A percentile compares a stretch with the other conserved stretches of the same genome.
These are phyloP conservation scores for Geosmithia flava DNA, from an alignment of 2,329 filamentous ascomycete genomes.

Conservation along the genomic window DNA sequence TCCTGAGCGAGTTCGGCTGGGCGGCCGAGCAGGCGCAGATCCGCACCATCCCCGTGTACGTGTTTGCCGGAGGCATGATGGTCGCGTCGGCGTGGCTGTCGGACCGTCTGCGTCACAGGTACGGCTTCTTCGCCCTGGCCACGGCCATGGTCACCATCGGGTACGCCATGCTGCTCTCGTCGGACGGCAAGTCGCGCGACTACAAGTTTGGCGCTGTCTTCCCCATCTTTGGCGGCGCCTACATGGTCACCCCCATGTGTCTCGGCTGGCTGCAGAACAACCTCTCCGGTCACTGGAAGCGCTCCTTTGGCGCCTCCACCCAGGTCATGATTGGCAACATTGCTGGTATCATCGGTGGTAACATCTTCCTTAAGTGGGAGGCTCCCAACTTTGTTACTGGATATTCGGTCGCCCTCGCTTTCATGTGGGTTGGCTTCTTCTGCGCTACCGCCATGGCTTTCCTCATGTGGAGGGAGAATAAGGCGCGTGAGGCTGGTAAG, in stretches of 20 bases:
- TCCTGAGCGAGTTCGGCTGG: conserved; percentile 22
- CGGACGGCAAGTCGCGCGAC: conserved; percentile 8
- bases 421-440: conserved; percentile 29
- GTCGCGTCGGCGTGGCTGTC: conserved; percentile 27
- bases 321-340: conserved; percentile 35
- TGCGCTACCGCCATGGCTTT: conserved; percentile 15
- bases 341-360: conserved; percentile 35
- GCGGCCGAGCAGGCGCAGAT: conserved; percentile 18
- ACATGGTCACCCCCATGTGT: conserved; percentile 39
- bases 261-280: conserved; percentile 46
- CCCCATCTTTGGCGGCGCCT: conserved; percentile 38
- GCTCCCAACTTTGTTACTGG: conserved; percentile 35
- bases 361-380: conserved; percentile 35
- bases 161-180: conserved; percentile 38
- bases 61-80: conserved; percentile 17
- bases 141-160: conserved; percentile 36
- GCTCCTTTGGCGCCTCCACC: conserved; percentile 37
- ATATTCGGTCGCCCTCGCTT: conserved; percentile 31
- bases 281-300: conserved; percentile 44
- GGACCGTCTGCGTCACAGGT: conserved; percentile 37
- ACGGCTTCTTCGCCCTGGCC: conserved; percentile 38
- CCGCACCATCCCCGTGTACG: conserved; percentile 22
- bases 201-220: conserved; percentile 39
- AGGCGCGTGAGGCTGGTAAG: conserved; percentile 16
- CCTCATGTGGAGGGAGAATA: conserved; percentile 20